Evolutionary conservation across 495 filamentous ascomycete species (phyloP).

Genomic region (Tuber borchii): DNA sequence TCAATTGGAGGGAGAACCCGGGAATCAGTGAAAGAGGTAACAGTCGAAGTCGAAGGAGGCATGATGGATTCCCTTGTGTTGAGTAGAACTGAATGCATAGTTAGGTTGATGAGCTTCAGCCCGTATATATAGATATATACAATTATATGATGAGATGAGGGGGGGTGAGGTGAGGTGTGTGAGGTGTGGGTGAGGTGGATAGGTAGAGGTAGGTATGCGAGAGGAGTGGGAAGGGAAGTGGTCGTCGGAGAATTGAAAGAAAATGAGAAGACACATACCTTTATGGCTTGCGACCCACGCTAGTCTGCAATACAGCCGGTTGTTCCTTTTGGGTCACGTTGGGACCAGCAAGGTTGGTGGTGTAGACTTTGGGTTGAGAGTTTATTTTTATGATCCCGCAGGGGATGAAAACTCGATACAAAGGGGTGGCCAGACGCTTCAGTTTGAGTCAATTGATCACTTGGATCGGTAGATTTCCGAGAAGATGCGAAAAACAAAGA

Average conservation of each 20-base stretch:
- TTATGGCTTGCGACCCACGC: constrained; percentile 4
- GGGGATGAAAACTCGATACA: constrained; percentile 18
- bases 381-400: constrained; percentile 4
- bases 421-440: constrained; percentile 22
- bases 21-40: constrained; percentile 30
- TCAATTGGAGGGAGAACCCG: constrained; percentile 38
- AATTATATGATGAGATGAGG: constrained; percentile 35
- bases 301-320: not conserved
- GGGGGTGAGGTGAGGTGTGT: constrained; percentile 12
- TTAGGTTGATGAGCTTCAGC: constrained; percentile 37
- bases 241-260: constrained; percentile 38
- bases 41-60: constrained; percentile 31
- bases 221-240: constrained; percentile 14
- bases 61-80: constrained; percentile 31
- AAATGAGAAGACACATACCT: constrained; percentile 30
- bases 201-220: constrained; percentile 24
- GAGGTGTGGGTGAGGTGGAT: constrained; percentile 26
- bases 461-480: constrained; percentile 28
- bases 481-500: constrained; percentile 37
- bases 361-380: constrained; percentile 2
- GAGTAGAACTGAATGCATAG: constrained; percentile 35
- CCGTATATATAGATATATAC: constrained; percentile 11
- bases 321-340: constrained; percentile 1
- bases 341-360: not conserved
- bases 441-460: constrained; percentile 36